Percentiles rank a stretch among this genome's conserved stretches.
These are phyloP conservation scores for Plasmodium coatneyi DNA, from an alignment of 169 alveolate species.

Conservation along the genomic window DNA sequence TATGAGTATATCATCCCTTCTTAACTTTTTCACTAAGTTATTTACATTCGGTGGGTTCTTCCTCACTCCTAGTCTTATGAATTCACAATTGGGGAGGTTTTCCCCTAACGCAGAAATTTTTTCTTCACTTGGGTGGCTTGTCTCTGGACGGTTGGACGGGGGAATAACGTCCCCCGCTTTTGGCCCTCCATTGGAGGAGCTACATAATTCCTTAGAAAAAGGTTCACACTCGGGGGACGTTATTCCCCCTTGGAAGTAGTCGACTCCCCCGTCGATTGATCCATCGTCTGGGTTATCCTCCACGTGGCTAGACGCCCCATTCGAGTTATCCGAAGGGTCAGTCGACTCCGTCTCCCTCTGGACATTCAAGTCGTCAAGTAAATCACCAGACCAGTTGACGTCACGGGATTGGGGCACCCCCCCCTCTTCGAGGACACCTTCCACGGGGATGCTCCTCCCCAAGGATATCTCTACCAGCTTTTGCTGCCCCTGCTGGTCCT, in stretches of 20 bases:
- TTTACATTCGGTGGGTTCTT: not conserved
- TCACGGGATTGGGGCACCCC: not conserved
- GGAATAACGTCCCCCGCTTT: not conserved
- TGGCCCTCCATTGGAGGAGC: not conserved
- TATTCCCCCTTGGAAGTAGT: not conserved
- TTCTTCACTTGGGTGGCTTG: not conserved
- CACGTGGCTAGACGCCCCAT: not conserved
- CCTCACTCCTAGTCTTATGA: constrained; percentile 38
- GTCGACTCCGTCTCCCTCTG: not conserved
- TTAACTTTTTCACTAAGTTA: constrained; percentile 17
- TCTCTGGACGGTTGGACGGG: not conserved
- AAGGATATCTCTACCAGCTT: not conserved
- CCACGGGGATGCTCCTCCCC: not conserved
- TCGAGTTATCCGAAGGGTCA: not conserved
- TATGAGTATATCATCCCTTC: constrained; percentile 62
- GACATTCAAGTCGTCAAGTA: not conserved
- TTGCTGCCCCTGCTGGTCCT: not conserved
- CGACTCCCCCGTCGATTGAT: not conserved
- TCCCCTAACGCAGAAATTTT: constrained; percentile 1
- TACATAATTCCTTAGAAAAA: not conserved
- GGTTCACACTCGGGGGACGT: not conserved
- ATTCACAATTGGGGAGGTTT: not conserved
- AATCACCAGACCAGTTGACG: not conserved
- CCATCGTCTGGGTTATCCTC: not conserved
- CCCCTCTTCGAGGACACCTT: not conserved